Percentiles rank a stretch among this genome's conserved stretches.
phyloP scores from a whole-genome alignment of 192 early-diverging fungal genomes.

The Pilaira anomala region DNA sequence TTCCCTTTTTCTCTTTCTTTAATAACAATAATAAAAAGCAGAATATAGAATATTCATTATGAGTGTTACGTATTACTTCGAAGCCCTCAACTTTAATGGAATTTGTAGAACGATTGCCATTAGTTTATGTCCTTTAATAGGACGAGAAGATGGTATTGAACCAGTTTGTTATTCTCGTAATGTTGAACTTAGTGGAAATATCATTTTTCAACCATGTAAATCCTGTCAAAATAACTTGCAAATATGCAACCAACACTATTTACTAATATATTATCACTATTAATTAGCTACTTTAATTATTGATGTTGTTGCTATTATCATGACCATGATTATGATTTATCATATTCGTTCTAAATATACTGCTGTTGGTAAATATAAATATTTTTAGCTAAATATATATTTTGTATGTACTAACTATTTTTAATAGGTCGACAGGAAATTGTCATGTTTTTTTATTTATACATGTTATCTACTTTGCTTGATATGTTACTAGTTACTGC shows the following conservation, averaged over 20 bases:
- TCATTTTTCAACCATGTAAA: conserved; percentile 90
- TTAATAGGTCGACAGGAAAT: conserved; percentile 90
- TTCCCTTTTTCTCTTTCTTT: conserved; percentile 1
- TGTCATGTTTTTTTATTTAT: conserved; percentile 97
- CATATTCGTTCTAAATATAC: conserved; percentile 98
- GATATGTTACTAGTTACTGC: conserved; percentile 91
- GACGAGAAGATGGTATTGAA: conserved; percentile 69
- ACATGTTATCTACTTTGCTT: conserved; percentile 77
- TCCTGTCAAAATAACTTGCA: background rate
- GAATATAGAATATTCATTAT: background rate
- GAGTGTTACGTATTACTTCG: conserved; percentile 29
- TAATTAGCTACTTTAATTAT: conserved; percentile 84
- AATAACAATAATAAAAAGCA: background rate
- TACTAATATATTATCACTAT: background rate
- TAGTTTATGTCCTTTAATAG: conserved; percentile 89
- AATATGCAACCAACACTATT: background rate
- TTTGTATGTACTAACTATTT: background rate
- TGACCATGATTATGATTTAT: conserved; percentile 98
- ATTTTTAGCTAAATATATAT: background rate
- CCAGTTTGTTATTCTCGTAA: conserved; percentile 95
- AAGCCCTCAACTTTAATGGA: conserved; percentile 86
- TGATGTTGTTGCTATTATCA: conserved; percentile 86
- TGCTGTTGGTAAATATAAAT: conserved; percentile 75
- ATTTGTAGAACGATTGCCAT: conserved; percentile 84
- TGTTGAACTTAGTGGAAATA: conserved; percentile 76